Percentiles rank a stretch among this genome's conserved stretches.
These are phyloP conservation scores for Carpinus viminea DNA, from an alignment of 306 rosid species.

Conservation along the genomic window DNA sequence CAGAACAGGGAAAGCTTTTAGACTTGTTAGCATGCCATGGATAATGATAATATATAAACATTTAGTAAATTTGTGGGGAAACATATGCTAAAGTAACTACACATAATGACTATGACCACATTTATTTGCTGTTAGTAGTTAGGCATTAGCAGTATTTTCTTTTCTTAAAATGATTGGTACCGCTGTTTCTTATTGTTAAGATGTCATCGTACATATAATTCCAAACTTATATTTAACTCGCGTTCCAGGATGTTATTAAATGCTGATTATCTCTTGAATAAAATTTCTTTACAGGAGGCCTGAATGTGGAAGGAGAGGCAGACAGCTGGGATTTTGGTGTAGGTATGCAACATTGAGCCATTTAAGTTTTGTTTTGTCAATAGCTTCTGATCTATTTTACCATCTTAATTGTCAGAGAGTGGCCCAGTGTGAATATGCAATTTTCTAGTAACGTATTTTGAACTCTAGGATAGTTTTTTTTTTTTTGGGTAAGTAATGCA, in stretches of 20 bases:
- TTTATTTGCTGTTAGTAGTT: neutral
- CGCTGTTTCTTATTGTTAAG: neutral
- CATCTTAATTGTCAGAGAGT: neutral
- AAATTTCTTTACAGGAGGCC: conserved; percentile 60
- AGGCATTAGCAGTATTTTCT: neutral
- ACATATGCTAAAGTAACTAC: neutral
- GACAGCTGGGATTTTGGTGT: conserved; percentile 96
- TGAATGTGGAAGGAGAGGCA: conserved; percentile 96
- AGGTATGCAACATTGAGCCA: conserved; percentile 48
- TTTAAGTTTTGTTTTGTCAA: conserved; percentile 10
- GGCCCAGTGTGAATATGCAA: neutral
- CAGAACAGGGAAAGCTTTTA: neutral
- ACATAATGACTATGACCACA: neutral
- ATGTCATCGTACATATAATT: neutral
- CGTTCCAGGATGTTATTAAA: neutral
- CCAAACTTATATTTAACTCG: neutral
- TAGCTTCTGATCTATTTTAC: neutral
- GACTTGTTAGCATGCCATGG: neutral
- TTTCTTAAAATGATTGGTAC: neutral
- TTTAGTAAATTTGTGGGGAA: neutral
- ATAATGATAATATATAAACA: too few species aligned
- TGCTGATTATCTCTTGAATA: conserved; percentile 15
- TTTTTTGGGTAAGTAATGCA: too few species aligned
- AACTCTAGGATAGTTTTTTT: neutral
- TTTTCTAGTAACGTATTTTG: neutral